These are phyloP conservation scores for Paramecium bursaria DNA, from an alignment of 73 alveolate species.

Conservation along the genomic window DNA sequence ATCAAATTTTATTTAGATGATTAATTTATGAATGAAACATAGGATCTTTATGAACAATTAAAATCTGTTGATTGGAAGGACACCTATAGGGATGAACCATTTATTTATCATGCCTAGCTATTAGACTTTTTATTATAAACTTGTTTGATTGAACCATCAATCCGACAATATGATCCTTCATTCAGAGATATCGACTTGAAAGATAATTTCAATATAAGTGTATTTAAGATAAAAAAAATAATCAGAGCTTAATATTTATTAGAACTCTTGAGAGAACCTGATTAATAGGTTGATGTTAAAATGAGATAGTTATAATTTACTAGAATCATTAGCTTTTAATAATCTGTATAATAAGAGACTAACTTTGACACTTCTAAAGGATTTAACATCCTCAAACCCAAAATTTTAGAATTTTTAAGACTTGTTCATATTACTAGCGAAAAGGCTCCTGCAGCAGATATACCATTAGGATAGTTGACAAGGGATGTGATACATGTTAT, in stretches of 20 bases:
- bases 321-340: neutral
- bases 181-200: neutral
- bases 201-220: slow-evolving; percentile 49
- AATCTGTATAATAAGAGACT: neutral
- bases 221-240: slow-evolving; percentile 28
- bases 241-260: slow-evolving; percentile 31
- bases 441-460: slow-evolving; percentile 10
- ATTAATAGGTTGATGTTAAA: slow-evolving; percentile 19
- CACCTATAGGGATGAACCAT: slow-evolving; percentile 69
- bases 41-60: slow-evolving; percentile 10
- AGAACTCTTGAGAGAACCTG: slow-evolving; percentile 1
- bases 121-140: slow-evolving; percentile 37
- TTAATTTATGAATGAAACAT: slow-evolving; percentile 9
- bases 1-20: slow-evolving; percentile 60
- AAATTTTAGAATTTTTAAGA: slow-evolving; percentile 13
- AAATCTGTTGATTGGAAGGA: slow-evolving; percentile 65
- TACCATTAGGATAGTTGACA: neutral
- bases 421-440: slow-evolving; percentile 29
- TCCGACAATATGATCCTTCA: slow-evolving; percentile 6
- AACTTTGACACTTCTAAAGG: slow-evolving; percentile 3
- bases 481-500: neutral
- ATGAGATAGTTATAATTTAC: neutral
- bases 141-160: slow-evolving; percentile 4
- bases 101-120: slow-evolving; percentile 46
- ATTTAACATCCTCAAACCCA: slow-evolving; percentile 5